Evolutionary conservation across 257 asterid genomes (phyloP).

Genomic region (Agastache rugosa): DNA sequence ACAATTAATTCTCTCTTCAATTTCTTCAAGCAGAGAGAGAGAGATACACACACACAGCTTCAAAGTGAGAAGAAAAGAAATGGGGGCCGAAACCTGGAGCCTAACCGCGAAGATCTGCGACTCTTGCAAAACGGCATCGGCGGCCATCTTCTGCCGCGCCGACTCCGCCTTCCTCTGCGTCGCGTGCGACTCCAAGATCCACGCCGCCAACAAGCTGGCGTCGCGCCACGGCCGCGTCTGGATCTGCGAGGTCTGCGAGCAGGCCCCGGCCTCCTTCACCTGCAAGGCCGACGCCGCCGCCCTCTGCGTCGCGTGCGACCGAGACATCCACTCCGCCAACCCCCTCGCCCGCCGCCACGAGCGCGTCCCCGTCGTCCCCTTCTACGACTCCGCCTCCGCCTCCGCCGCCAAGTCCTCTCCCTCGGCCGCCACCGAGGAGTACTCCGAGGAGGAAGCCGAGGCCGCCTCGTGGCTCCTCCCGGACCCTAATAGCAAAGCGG

Average conservation of each 20-base stretch:
- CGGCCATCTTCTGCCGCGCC: constrained; percentile 73
- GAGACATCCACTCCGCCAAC: constrained; percentile 89
- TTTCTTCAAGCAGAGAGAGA: background rate
- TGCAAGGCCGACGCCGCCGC: constrained; percentile 94
- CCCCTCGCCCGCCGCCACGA: constrained; percentile 89
- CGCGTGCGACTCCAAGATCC: constrained; percentile 70
- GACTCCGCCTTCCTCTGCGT: constrained; percentile 83
- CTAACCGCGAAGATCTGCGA: constrained; percentile 70
- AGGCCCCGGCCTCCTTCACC: constrained; percentile 79
- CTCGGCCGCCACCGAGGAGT: constrained; percentile 36
- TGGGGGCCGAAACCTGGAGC: constrained; percentile 71
- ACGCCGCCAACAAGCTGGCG: constrained; percentile 79
- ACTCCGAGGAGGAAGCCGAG: constrained; percentile 53
- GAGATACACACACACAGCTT: background rate
- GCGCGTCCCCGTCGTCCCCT: constrained; percentile 71
- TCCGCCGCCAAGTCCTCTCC: constrained; percentile 40
- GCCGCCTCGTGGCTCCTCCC: constrained; percentile 58
- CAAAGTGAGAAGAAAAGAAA: background rate
- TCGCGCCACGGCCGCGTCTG: constrained; percentile 81
- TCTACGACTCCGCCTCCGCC: constrained; percentile 62
- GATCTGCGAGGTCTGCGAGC: constrained; percentile 92
- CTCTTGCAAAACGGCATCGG: constrained; percentile 64
- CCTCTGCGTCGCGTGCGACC: constrained; percentile 78
- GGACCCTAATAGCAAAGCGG: constrained; percentile 39
- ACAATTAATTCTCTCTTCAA: constrained; percentile 31